Evolutionary conservation across 768 basidiomycete species (phyloP).

Genomic region (Russula abietina): DNA sequence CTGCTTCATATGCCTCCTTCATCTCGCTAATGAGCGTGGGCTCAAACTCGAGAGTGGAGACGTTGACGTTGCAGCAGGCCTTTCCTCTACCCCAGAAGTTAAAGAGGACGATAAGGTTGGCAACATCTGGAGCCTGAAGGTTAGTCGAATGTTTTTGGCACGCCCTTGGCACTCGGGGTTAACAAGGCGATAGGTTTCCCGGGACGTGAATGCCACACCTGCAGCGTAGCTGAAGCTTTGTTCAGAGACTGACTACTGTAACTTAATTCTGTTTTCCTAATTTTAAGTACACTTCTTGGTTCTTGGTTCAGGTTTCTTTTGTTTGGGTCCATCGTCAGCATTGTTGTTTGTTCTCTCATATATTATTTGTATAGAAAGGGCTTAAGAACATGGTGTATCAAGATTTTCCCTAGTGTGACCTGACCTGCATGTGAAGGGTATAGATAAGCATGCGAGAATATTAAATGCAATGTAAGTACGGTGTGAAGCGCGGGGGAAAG

Average conservation of each 20-base stretch:
- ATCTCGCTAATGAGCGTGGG: constrained; percentile 95
- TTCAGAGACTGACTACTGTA: background rate
- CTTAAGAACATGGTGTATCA: constrained; percentile 14
- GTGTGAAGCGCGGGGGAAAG: background rate
- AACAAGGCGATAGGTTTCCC: constrained; percentile 36
- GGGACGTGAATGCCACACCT: constrained; percentile 35
- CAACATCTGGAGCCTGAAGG: constrained; percentile 72
- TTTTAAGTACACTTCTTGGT: background rate
- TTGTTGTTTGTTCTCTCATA: constrained; percentile 1
- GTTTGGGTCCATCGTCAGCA: background rate
- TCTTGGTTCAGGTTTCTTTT: background rate
- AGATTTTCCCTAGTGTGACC: background rate
- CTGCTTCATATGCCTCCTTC: constrained; percentile 97
- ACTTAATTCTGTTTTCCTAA: background rate
- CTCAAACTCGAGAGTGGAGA: constrained; percentile 63
- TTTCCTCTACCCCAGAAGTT: constrained; percentile 35
- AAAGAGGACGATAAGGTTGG: constrained; percentile 48
- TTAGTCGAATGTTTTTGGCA: constrained; percentile 29
- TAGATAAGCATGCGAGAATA: background rate
- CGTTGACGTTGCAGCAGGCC: constrained; percentile 21
- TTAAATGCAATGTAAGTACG: too few relatives aligned
- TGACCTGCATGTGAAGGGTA: constrained; percentile 12
- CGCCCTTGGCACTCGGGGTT: background rate
- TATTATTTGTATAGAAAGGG: constrained; percentile 1
- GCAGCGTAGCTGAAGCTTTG: constrained; percentile 25